Conservation (phyloP, 2,329 filamentous ascomycete species). For the Verticillium klebahnii region DNA sequence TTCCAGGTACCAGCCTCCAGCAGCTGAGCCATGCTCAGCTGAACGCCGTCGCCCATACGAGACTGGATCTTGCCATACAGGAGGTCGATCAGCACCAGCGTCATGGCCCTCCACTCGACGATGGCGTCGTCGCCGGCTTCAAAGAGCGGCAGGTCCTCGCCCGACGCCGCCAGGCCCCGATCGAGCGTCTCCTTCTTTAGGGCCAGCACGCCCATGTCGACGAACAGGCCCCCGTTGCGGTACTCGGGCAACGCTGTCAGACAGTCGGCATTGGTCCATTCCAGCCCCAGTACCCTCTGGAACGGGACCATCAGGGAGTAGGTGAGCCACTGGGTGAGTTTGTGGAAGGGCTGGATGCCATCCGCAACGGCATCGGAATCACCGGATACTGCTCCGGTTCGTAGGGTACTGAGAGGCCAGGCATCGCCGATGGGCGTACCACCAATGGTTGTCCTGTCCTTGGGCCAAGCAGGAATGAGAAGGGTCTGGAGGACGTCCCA, state of each 20-base stretch:
- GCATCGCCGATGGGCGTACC: conserved; percentile 43
- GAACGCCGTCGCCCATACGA: conserved; percentile 25
- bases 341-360: conserved; percentile 80
- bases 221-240: conserved; percentile 82
- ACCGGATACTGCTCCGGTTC: background rate
- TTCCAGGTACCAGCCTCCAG: conserved; percentile 53
- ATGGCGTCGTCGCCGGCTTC: conserved; percentile 56
- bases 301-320: conserved; percentile 94
- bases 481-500: conserved; percentile 38
- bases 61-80: conserved; percentile 43
- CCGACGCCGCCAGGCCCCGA: conserved; percentile 59
- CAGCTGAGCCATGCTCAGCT: conserved; percentile 43
- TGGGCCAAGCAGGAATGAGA: conserved; percentile 45
- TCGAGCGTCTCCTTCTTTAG: conserved; percentile 67
- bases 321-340: conserved; percentile 89
- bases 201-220: conserved; percentile 76
- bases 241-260: conserved; percentile 89
- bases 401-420: conserved; percentile 35
- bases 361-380: conserved; percentile 14
- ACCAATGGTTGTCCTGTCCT: conserved; percentile 43
- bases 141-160: conserved; percentile 52
- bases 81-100: conserved; percentile 54
- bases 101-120: conserved; percentile 63
- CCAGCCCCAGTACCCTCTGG: conserved; percentile 72
- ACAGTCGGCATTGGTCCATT: conserved; percentile 76